Conservation (phyloP, 1,284 basidiomycete species). For the Sparassis latifolia region DNA sequence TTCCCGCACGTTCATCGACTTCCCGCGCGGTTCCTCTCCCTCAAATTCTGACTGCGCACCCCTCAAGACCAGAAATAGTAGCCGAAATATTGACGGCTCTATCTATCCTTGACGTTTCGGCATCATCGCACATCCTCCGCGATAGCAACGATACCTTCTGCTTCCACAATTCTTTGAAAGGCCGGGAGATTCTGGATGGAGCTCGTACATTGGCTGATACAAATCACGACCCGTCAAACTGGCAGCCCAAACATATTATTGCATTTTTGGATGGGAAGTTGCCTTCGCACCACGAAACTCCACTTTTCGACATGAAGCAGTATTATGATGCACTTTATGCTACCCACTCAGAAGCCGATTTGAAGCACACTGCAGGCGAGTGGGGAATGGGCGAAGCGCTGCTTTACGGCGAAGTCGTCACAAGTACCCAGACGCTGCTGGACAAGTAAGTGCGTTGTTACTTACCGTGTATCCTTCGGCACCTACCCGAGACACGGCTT, state of each 20-base stretch:
- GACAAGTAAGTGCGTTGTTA: conserved; percentile 61
- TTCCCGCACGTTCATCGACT: conserved; percentile 27
- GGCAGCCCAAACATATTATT: conserved; percentile 47
- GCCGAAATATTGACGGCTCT: conserved; percentile 32
- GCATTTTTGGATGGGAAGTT: conserved; percentile 20
- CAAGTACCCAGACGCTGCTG: conserved; percentile 93
- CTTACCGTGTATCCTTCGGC: neutral
- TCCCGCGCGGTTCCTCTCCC: conserved; percentile 35
- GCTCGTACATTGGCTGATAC: conserved; percentile 18
- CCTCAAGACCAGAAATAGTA: conserved; percentile 31
- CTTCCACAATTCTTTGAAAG: conserved; percentile 40
- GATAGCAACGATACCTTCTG: conserved; percentile 65
- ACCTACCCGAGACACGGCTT: neutral
- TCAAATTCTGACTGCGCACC: conserved; percentile 42
- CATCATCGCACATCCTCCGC: conserved; percentile 33
- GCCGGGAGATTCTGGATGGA: conserved; percentile 28
- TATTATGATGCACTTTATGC: conserved; percentile 38
- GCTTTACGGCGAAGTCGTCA: conserved; percentile 85
- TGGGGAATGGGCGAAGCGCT: conserved; percentile 74
- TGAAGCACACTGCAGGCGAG: conserved; percentile 10
- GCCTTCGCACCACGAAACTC: conserved; percentile 40
- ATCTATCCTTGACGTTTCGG: conserved; percentile 18
- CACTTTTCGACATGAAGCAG: conserved; percentile 45
- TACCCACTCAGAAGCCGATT: conserved; percentile 11
- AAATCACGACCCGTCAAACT: conserved; percentile 23